phyloP scores from a whole-genome alignment of 495 filamentous ascomycete genomes.

The Annulohypoxylon bovei region DNA sequence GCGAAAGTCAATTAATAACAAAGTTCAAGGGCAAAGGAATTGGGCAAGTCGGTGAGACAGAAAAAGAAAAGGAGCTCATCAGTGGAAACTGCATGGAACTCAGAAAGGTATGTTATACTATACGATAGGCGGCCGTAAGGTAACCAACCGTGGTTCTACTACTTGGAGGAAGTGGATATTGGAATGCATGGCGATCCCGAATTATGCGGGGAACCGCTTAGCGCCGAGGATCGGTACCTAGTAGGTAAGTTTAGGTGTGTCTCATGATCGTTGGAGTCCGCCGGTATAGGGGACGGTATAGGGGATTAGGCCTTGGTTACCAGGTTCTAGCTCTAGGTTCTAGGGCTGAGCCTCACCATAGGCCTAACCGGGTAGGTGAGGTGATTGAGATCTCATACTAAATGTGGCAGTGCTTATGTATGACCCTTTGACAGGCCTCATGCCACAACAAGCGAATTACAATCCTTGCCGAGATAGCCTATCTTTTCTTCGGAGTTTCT shows the following conservation, averaged over 20 bases:
- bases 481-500: neutral
- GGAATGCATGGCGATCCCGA: conserved; percentile 10
- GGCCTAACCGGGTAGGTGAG: neutral
- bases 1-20: neutral
- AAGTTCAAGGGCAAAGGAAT: neutral
- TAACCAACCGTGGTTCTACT: conserved; percentile 27
- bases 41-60: conserved; percentile 26
- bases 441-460: neutral
- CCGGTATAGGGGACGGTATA: neutral
- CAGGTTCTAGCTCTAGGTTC: no score
- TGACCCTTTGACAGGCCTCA: neutral
- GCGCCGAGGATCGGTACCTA: conserved; percentile 25
- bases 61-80: neutral
- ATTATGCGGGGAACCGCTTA: conserved; percentile 31
- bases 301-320: neutral
- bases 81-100: conserved; percentile 17
- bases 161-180: no score
- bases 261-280: conserved; percentile 13
- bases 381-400: neutral
- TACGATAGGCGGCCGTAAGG: conserved; percentile 19
- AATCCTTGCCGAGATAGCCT: neutral
- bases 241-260: neutral
- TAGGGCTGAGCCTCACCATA: conserved; percentile 13
- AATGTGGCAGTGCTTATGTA: neutral
- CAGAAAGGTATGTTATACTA: conserved; percentile 12